Conservation (phyloP, 2,329 filamentous ascomycete genomes). For the Fonsecaea nubica region DNA sequence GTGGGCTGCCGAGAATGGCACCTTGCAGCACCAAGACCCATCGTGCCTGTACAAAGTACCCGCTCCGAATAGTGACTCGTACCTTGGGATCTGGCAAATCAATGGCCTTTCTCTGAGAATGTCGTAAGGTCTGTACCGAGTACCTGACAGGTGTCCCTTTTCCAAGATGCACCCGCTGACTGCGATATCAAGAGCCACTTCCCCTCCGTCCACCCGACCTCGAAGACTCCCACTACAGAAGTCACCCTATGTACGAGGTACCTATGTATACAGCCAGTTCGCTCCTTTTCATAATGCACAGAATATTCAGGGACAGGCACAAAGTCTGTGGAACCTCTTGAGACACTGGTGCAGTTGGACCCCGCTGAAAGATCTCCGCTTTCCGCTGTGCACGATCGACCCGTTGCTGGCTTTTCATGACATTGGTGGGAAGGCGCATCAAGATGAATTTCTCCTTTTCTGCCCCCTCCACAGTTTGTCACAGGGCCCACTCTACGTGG, state of each 20-base stretch:
- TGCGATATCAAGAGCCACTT: neutral
- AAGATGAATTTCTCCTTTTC: neutral
- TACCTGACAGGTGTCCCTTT: constrained; percentile 11
- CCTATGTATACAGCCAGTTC: neutral
- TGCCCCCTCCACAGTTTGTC: neutral
- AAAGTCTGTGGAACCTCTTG: constrained; percentile 20
- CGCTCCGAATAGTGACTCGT: neutral
- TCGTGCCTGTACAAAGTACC: neutral
- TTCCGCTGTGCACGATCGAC: neutral
- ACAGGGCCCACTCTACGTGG: neutral
- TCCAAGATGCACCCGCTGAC: neutral
- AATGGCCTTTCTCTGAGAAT: neutral
- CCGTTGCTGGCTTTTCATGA: neutral
- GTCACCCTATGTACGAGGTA: neutral
- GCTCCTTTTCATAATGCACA: neutral
- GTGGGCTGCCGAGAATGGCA: constrained; percentile 10
- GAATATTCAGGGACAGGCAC: constrained; percentile 8
- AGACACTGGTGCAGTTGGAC: constrained; percentile 20
- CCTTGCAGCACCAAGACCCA: constrained; percentile 3
- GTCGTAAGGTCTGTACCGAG: neutral
- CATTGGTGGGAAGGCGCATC: neutral
- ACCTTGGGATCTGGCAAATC: neutral
- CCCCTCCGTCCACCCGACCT: neutral
- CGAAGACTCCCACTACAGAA: neutral
- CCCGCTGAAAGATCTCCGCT: constrained; percentile 17